These are phyloP conservation scores for Agarophyton chilense DNA, from an alignment of 23 red algal species.

Conservation along the genomic window DNA sequence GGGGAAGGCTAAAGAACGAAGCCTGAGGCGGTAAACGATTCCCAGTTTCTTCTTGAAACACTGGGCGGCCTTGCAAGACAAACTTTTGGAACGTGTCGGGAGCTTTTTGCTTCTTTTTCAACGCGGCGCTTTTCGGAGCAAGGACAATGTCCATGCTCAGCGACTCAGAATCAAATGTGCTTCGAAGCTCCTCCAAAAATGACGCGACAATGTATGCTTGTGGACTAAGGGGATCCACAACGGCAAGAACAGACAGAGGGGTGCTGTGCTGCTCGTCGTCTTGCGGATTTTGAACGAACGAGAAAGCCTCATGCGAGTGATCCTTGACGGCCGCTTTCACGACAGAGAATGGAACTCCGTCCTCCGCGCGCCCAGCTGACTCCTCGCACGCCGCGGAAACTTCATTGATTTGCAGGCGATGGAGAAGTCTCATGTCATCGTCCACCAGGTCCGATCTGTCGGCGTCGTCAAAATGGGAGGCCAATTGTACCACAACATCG, in stretches of 20 bases:
- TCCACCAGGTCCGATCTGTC: background rate
- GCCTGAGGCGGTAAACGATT: conserved; percentile 1
- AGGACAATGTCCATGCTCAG: conserved; percentile 18
- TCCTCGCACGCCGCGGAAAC: background rate
- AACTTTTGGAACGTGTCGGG: conserved; percentile 52
- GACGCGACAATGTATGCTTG: conserved; percentile 33
- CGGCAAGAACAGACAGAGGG: conserved; percentile 27
- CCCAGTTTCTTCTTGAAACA: conserved; percentile 15
- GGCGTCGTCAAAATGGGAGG: conserved; percentile 5
- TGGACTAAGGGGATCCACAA: conserved; percentile 42
- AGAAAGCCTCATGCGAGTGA: background rate
- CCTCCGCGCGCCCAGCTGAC: background rate
- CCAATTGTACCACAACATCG: conserved; percentile 37
- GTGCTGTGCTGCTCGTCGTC: background rate
- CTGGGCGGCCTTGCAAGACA: conserved; percentile 11
- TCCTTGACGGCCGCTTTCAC: background rate
- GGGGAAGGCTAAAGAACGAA: conserved; percentile 65
- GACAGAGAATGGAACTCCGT: background rate
- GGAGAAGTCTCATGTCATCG: conserved; percentile 7
- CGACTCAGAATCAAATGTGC: conserved; percentile 33
- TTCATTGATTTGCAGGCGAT: conserved; percentile 25
- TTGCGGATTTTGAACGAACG: background rate
- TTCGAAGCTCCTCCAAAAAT: conserved; percentile 37
- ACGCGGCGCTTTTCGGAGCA: background rate
- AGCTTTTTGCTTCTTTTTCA: conserved; percentile 15